phyloP scores from a whole-genome alignment of 2,329 filamentous ascomycete species.

The Phaeophleospora eucalypticola region DNA sequence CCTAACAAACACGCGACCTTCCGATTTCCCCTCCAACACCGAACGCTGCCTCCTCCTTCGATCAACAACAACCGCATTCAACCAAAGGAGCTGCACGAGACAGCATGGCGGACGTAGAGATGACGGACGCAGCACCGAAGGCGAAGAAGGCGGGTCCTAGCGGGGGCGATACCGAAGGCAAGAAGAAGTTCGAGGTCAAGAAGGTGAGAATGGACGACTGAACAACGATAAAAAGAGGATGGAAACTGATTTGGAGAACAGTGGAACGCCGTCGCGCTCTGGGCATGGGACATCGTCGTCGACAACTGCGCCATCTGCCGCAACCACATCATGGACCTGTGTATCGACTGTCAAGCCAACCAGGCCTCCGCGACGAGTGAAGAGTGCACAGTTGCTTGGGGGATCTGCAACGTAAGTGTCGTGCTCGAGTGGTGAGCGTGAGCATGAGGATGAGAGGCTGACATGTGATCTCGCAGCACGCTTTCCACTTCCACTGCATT shows the following conservation, averaged over 20 bases:
- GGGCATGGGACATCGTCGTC: constrained; percentile 99
- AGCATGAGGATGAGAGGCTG: not conserved
- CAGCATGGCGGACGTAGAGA: constrained; percentile 89
- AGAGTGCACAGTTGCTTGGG: constrained; percentile 98
- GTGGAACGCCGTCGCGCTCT: constrained; percentile 98
- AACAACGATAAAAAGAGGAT: not conserved
- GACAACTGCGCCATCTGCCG: constrained; percentile 99
- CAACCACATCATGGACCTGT: constrained; percentile 99
- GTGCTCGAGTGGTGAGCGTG: too few species aligned
- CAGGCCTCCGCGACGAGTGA: constrained; percentile 96
- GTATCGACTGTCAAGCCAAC: constrained; percentile 98
- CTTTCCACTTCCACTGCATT: constrained; percentile 99
- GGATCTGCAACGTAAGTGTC: constrained; percentile 90
- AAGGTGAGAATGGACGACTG: constrained; percentile 60
- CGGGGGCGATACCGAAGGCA: constrained; percentile 56
- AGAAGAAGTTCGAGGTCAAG: constrained; percentile 98
- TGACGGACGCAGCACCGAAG: constrained; percentile 73
- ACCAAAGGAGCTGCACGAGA: not conserved
- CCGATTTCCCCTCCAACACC: too few species aligned
- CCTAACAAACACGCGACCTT: not conserved
- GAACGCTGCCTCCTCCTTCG: not conserved
- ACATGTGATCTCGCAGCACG: constrained; percentile 67
- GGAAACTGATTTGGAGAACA: constrained; percentile 37
- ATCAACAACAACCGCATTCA: not conserved
- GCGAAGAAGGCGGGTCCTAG: constrained; percentile 54